Conservation (phyloP, 768 basidiomycete species). For the Mrakia blollopis region DNA sequence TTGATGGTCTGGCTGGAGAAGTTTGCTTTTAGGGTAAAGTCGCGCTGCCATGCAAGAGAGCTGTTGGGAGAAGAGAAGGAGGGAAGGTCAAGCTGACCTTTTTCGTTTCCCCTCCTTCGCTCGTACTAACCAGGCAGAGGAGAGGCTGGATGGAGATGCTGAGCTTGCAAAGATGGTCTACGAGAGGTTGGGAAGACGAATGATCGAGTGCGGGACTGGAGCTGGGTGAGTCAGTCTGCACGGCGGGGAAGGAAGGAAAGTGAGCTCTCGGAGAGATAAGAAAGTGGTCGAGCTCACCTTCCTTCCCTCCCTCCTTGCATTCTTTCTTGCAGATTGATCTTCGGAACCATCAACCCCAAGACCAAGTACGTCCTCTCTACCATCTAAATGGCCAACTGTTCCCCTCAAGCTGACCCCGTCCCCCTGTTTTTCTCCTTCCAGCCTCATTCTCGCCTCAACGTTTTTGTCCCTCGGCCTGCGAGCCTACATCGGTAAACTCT, state of each 20-base stretch:
- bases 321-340: constrained; percentile 5
- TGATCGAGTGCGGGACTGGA: constrained; percentile 70
- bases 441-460: constrained; percentile 68
- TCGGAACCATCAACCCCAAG: constrained; percentile 63
- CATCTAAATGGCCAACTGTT: neutral
- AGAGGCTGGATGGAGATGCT: constrained; percentile 61
- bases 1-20: constrained; percentile 41
- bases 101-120: too few relatives aligned
- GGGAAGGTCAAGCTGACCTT: neutral
- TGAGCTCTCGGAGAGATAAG: neutral
- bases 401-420: neutral
- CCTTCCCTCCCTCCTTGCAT: neutral
- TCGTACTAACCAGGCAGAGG: constrained; percentile 54
- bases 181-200: constrained; percentile 57
- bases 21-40: constrained; percentile 69
- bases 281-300: neutral
- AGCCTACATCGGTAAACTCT: constrained; percentile 81
- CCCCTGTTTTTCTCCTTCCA: constrained; percentile 40
- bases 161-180: constrained; percentile 65
- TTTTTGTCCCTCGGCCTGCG: constrained; percentile 70
- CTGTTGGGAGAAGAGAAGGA: neutral
- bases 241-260: neutral
- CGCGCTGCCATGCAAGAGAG: too few relatives aligned
- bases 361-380: constrained; percentile 62
- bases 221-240: constrained; percentile 52